phyloP scores from a whole-genome alignment of 1,139 yeast species.

The Hemisphaericaspora subhashii region DNA sequence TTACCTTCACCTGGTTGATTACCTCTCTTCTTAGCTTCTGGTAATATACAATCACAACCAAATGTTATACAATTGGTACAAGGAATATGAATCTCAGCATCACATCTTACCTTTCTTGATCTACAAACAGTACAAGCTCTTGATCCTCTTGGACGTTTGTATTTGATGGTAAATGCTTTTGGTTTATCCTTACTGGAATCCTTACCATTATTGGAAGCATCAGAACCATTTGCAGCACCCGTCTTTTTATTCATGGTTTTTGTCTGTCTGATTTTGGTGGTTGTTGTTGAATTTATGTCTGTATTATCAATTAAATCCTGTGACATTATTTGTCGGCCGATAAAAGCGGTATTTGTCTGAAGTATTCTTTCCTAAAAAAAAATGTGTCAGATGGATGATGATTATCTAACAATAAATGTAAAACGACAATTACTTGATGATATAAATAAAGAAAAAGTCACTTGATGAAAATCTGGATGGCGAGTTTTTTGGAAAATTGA shows the following conservation, averaged over 20 bases:
- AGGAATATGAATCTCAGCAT: conserved; percentile 68
- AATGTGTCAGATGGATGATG: no score
- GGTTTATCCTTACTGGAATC: conserved; percentile 36
- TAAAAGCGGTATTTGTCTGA: no score
- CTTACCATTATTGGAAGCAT: not conserved
- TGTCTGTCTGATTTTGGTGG: no score
- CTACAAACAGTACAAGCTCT: conserved; percentile 62
- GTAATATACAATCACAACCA: conserved; percentile 70
- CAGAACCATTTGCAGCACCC: not conserved
- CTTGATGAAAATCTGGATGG: no score
- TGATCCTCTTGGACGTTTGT: conserved; percentile 52
- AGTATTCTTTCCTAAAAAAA: no score
- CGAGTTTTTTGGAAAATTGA: no score
- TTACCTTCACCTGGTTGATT: conserved; percentile 22
- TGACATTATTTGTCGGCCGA: no score
- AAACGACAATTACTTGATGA: no score
- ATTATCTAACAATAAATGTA: no score
- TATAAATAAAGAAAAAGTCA: no score
- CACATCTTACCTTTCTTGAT: conserved; percentile 72
- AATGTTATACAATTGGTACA: conserved; percentile 78
- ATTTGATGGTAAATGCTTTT: conserved; percentile 50
- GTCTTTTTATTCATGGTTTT: not conserved
- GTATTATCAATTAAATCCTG: no score
- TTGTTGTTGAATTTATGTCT: no score
- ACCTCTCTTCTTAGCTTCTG: conserved; percentile 55